phyloP scores from a whole-genome alignment of 768 basidiomycete species.

The Tylopilus sp. region DNA sequence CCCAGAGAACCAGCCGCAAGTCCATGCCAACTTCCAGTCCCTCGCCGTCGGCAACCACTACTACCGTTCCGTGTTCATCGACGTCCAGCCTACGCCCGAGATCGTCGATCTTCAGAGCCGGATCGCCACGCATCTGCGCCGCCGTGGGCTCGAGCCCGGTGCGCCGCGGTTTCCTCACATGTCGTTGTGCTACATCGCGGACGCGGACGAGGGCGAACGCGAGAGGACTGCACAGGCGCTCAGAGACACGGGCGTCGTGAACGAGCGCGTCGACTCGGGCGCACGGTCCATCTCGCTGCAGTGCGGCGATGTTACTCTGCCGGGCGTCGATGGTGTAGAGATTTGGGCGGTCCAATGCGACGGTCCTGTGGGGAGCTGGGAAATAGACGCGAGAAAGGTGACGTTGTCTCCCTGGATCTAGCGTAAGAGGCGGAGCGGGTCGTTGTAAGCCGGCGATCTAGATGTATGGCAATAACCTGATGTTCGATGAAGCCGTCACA shows the following conservation, averaged over 20 bases:
- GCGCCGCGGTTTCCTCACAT: slow-evolving; percentile 69
- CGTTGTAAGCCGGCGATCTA: too few relatives aligned
- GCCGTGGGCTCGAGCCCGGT: slow-evolving; percentile 35
- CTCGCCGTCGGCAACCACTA: slow-evolving; percentile 60
- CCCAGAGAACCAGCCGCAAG: slow-evolving; percentile 29
- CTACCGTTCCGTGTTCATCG: slow-evolving; percentile 67
- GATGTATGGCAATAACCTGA: too few relatives aligned
- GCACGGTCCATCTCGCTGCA: slow-evolving; percentile 21
- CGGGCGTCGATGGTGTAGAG: slow-evolving; percentile 44
- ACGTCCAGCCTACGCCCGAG: slow-evolving; percentile 42
- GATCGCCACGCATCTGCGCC: slow-evolving; percentile 38
- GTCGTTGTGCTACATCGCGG: slow-evolving; percentile 69
- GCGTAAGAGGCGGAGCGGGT: background rate
- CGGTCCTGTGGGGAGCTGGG: slow-evolving; percentile 60
- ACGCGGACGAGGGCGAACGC: slow-evolving; percentile 59
- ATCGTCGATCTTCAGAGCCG: slow-evolving; percentile 47
- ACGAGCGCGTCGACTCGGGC: slow-evolving; percentile 26
- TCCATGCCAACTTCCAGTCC: slow-evolving; percentile 48
- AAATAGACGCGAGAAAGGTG: slow-evolving; percentile 41
- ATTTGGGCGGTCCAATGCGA: slow-evolving; percentile 60
- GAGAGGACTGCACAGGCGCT: slow-evolving; percentile 44
- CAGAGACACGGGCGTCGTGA: slow-evolving; percentile 33
- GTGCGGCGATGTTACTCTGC: slow-evolving; percentile 33
- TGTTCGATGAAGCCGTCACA: too few relatives aligned
- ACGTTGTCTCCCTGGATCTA: background rate